phyloP scores from a whole-genome alignment of 495 filamentous ascomycete genomes.

The Chlorociboria aeruginascens region DNA sequence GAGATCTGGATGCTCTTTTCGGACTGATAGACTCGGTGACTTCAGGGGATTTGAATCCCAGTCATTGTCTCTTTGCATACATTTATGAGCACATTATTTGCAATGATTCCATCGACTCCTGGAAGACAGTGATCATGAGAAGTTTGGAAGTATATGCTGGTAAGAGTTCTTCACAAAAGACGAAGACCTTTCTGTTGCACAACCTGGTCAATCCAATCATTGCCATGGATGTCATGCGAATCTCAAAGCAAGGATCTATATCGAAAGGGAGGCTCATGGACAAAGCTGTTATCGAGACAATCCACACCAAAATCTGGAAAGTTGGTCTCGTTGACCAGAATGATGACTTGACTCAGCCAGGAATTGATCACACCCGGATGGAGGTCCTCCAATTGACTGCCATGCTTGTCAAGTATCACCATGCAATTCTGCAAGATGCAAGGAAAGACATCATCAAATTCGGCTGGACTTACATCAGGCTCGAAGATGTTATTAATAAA shows the following conservation, averaged over 20 bases:
- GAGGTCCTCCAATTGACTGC: conserved; percentile 91
- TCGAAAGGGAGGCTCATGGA: conserved; percentile 67
- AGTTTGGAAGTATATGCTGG: conserved; percentile 82
- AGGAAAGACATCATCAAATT: conserved; percentile 99
- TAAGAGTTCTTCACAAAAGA: conserved; percentile 65
- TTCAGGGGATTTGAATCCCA: conserved; percentile 64
- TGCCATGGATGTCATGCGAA: conserved; percentile 85
- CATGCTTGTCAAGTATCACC: conserved; percentile 87
- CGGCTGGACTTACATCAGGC: conserved; percentile 93
- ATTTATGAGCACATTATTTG: conserved; percentile 79
- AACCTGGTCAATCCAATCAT: conserved; percentile 93
- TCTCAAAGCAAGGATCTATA: conserved; percentile 37
- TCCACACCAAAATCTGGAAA: conserved; percentile 91
- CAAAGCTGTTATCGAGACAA: conserved; percentile 75
- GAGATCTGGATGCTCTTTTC: conserved; percentile 84
- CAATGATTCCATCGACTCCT: conserved; percentile 78
- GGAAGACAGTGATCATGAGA: conserved; percentile 69
- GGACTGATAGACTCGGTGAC: conserved; percentile 73
- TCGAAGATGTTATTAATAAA: conserved; percentile 99
- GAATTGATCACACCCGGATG: conserved; percentile 92
- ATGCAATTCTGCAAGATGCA: conserved; percentile 69
- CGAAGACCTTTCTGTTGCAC: conserved; percentile 86
- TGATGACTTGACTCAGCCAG: conserved; percentile 75
- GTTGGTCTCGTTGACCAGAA: conserved; percentile 70
- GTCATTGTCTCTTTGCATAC: conserved; percentile 62